A percentile compares a stretch with the other conserved stretches of the same genome.
phyloP scores from a whole-genome alignment of 345 rosid genomes.

The Sapria himalayana region DNA sequence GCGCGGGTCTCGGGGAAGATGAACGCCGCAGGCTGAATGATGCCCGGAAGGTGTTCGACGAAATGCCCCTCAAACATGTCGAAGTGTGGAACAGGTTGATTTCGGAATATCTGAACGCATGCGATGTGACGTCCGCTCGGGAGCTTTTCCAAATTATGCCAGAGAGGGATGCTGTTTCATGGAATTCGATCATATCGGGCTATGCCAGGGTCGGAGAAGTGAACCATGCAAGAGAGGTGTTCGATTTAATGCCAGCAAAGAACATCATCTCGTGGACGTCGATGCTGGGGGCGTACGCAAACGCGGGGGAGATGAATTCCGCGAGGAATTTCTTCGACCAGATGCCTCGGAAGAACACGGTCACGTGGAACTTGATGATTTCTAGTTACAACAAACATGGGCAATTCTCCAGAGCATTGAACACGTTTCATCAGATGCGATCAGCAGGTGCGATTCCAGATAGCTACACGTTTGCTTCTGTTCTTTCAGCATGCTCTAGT shows the following conservation, averaged over 20 bases:
- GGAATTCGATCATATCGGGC: conserved; percentile 22
- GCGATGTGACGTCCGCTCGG: conserved; percentile 15
- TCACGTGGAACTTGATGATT: conserved; percentile 21
- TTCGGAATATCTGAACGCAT: conserved; percentile 3
- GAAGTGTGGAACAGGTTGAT: conserved; percentile 17
- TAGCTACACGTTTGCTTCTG: conserved; percentile 15
- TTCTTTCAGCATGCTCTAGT: conserved; percentile 20
- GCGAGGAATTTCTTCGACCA: conserved; percentile 9
- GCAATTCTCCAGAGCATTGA: conserved; percentile 10
- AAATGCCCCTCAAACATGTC: conserved; percentile 11
- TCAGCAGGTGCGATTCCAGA: conserved; percentile 11
- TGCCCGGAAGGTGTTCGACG: conserved; percentile 20
- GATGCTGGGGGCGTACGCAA: conserved; percentile 16
- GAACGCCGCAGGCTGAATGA: neutral
- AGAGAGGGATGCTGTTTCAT: conserved; percentile 17
- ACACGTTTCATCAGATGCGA: conserved; percentile 13
- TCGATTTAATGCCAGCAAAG: conserved; percentile 13
- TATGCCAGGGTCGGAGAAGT: conserved; percentile 18
- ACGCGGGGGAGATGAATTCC: conserved; percentile 6
- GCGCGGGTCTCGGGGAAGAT: neutral
- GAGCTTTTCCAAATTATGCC: conserved; percentile 20
- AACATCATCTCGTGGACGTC: conserved; percentile 26
- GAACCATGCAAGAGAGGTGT: conserved; percentile 14
- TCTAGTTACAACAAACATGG: conserved; percentile 10
- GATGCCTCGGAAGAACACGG: conserved; percentile 17